Evolutionary conservation across 2,329 filamentous ascomycete species (phyloP).

Genomic region (Eutypella sp.): DNA sequence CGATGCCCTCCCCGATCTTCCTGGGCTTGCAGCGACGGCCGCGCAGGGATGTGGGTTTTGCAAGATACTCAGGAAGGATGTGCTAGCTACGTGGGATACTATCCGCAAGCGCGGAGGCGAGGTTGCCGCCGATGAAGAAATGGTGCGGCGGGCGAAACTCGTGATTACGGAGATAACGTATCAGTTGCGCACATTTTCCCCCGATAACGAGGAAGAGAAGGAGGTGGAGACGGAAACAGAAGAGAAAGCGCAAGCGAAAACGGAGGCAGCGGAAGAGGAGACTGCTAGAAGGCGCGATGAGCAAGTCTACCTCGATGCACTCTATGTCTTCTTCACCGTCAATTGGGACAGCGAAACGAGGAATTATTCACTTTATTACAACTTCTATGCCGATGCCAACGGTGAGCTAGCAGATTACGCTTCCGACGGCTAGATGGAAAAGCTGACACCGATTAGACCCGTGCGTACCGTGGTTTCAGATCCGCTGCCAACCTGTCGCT

Average conservation of each 20-base stretch:
- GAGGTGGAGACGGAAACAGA: no score
- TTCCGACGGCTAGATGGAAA: neutral
- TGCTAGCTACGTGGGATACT: neutral
- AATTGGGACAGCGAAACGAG: neutral
- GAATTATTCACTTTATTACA: slow-evolving; percentile 1
- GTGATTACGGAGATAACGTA: neutral
- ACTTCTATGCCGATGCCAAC: slow-evolving; percentile 1
- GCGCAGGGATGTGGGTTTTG: slow-evolving; percentile 1
- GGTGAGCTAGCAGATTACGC: neutral
- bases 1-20: slow-evolving; percentile 2
- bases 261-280: no score
- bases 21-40: neutral
- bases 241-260: no score
- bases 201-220: neutral
- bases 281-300: neutral
- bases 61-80: slow-evolving; percentile 1
- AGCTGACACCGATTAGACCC: neutral
- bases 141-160: neutral
- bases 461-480: slow-evolving; percentile 2
- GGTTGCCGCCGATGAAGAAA: neutral
- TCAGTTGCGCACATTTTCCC: neutral
- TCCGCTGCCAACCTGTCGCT: neutral
- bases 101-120: neutral
- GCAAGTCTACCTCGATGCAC: neutral
- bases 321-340: slow-evolving; percentile 1